These are phyloP conservation scores for Pinus taeda DNA, from an alignment of 75 land plant genomes.

Conservation along the genomic window DNA sequence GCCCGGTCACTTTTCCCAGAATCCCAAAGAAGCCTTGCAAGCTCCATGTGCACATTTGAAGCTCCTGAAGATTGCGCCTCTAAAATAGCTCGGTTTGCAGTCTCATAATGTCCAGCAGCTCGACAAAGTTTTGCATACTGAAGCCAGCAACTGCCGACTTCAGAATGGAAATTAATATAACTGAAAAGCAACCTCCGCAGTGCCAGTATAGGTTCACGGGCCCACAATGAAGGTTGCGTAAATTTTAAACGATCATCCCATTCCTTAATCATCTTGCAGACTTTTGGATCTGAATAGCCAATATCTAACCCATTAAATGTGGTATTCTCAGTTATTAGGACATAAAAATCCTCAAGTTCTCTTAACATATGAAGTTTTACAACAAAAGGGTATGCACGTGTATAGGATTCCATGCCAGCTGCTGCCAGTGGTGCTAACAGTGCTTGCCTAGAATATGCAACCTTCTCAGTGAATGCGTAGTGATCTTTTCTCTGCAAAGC, in stretches of 20 bases:
- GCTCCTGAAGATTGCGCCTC: constrained; percentile 94
- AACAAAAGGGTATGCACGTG: constrained; percentile 90
- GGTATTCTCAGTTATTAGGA: constrained; percentile 44
- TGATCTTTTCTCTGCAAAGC: constrained; percentile 84
- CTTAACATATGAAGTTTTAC: constrained; percentile 94
- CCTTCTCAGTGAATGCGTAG: constrained; percentile 59
- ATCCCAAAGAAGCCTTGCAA: constrained; percentile 89
- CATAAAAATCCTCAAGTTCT: constrained; percentile 87
- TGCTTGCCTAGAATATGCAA: constrained; percentile 84
- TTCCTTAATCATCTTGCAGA: constrained; percentile 46
- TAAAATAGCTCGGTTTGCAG: constrained; percentile 87
- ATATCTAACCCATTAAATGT: constrained; percentile 31
- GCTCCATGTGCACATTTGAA: constrained; percentile 89
- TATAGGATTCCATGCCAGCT: constrained; percentile 99
- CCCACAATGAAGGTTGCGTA: constrained; percentile 93
- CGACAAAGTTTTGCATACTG: constrained; percentile 99
- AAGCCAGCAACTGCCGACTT: constrained; percentile 94
- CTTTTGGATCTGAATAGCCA: constrained; percentile 26
- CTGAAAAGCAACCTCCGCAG: constrained; percentile 81
- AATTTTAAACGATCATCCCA: constrained; percentile 83
- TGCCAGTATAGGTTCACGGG: constrained; percentile 94
- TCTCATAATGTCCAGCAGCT: constrained; percentile 94
- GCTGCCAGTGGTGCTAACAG: constrained; percentile 93
- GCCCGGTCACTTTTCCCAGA: constrained; percentile 82
- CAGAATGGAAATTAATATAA: constrained; percentile 59